These are phyloP conservation scores for Beauveria pseudobassiana DNA, from an alignment of 2,329 filamentous ascomycete genomes.

Conservation along the genomic window DNA sequence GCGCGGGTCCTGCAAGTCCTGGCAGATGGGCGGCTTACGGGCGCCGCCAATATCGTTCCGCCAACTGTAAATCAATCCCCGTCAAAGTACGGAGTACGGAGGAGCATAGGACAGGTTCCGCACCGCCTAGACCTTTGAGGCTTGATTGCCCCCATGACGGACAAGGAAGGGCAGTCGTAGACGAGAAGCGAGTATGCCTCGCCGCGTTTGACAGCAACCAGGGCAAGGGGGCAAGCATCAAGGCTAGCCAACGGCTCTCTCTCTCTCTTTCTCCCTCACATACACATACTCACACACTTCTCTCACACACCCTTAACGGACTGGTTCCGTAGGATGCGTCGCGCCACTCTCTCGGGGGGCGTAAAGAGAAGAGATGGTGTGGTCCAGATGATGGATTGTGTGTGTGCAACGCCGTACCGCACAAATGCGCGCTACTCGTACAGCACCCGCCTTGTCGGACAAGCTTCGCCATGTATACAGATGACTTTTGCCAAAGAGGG, in stretches of 20 bases:
- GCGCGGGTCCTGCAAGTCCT: conserved; percentile 5
- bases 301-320: neutral
- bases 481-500: neutral
- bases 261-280: neutral
- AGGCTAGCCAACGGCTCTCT: neutral
- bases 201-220: neutral
- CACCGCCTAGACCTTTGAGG: neutral
- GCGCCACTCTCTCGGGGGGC: neutral
- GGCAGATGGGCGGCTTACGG: conserved; percentile 7
- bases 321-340: conserved; percentile 1
- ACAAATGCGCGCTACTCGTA: conserved; percentile 7
- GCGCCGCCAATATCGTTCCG: conserved; percentile 1
- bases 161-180: neutral
- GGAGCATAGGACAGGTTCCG: neutral
- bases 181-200: conserved; percentile 2
- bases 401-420: neutral
- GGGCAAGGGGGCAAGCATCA: neutral
- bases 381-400: neutral
- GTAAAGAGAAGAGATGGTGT: neutral
- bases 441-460: neutral
- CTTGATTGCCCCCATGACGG: neutral
- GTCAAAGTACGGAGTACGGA: neutral
- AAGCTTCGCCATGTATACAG: neutral
- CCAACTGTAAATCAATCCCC: neutral
- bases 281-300: neutral